Evolutionary conservation across 2,329 filamentous ascomycete genomes (phyloP).

Genomic region (Talaromyces rugulosus): DNA sequence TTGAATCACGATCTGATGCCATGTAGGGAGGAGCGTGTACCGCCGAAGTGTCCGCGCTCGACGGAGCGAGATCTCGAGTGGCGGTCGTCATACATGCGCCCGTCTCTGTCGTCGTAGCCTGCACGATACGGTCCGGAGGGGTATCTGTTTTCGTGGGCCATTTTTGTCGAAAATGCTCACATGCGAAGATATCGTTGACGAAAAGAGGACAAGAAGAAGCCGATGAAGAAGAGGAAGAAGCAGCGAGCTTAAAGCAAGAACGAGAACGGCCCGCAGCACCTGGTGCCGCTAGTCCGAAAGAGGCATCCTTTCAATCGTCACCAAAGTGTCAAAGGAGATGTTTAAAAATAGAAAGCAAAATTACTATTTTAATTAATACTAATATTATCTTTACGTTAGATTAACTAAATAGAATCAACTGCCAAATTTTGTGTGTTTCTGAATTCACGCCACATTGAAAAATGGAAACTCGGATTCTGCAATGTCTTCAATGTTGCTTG

Average conservation of each 20-base stretch:
- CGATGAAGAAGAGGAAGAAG: not conserved
- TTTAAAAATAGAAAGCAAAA: too few species aligned
- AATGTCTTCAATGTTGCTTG: too few species aligned
- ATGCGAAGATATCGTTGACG: not conserved
- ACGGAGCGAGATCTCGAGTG: conserved; percentile 36
- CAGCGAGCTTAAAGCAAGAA: not conserved
- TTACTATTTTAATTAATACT: too few species aligned
- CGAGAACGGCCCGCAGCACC: not conserved
- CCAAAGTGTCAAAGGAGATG: too few species aligned
- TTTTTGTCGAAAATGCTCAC: not conserved
- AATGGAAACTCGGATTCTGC: too few species aligned
- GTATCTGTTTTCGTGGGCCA: conserved; percentile 19
- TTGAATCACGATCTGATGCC: conserved; percentile 27
- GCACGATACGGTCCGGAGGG: conserved; percentile 20
- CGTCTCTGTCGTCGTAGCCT: conserved; percentile 35
- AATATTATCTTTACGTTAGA: too few species aligned
- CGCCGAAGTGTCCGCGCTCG: conserved; percentile 35
- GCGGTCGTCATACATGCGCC: conserved; percentile 45
- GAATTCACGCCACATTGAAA: too few species aligned
- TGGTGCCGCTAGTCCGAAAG: not conserved
- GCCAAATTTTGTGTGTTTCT: too few species aligned
- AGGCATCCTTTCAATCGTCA: not conserved
- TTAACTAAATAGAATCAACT: too few species aligned
- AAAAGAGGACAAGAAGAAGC: not conserved
- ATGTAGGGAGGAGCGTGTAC: conserved; percentile 44